These are phyloP conservation scores for Maudiozyma serrabonitensis DNA, from an alignment of 805 yeast genomes.

Conservation along the genomic window DNA sequence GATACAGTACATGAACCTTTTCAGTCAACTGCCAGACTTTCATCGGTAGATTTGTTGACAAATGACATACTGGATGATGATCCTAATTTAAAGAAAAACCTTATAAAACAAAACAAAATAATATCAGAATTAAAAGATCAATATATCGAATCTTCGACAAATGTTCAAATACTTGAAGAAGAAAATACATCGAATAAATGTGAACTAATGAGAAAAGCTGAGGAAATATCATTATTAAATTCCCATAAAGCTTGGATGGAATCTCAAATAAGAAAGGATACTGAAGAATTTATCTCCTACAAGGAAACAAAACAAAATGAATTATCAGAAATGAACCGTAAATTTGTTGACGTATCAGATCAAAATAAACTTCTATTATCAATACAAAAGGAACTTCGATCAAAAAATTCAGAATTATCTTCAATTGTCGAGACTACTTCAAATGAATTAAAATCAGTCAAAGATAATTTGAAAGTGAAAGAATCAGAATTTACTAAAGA, in stretches of 20 bases:
- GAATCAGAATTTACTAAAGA: conserved; percentile 48
- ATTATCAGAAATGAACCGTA: conserved; percentile 11
- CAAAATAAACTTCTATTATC: conserved; percentile 4
- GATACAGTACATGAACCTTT: too few species aligned
- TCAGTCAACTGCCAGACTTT: too few species aligned
- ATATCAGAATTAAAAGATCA: background rate
- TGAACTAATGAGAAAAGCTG: conserved; percentile 1
- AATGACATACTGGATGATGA: too few species aligned
- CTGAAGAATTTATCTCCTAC: conserved; percentile 5
- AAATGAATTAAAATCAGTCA: conserved; percentile 37
- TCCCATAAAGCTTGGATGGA: conserved; percentile 28
- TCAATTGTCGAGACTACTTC: conserved; percentile 35
- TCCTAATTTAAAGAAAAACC: too few species aligned
- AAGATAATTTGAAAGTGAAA: conserved; percentile 33
- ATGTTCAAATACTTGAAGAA: background rate
- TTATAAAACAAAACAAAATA: background rate
- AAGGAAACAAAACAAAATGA: conserved; percentile 8
- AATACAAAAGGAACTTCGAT: conserved; percentile 6
- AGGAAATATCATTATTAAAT: conserved; percentile 13
- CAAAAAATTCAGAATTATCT: conserved; percentile 6
- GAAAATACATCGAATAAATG: background rate
- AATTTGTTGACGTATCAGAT: conserved; percentile 23
- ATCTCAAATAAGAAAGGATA: conserved; percentile 5
- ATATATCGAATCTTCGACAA: background rate
- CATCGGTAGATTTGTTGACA: too few species aligned